Evolutionary conservation across 2,329 filamentous ascomycete species (phyloP).

Genomic region (Lachnum nothofagi): DNA sequence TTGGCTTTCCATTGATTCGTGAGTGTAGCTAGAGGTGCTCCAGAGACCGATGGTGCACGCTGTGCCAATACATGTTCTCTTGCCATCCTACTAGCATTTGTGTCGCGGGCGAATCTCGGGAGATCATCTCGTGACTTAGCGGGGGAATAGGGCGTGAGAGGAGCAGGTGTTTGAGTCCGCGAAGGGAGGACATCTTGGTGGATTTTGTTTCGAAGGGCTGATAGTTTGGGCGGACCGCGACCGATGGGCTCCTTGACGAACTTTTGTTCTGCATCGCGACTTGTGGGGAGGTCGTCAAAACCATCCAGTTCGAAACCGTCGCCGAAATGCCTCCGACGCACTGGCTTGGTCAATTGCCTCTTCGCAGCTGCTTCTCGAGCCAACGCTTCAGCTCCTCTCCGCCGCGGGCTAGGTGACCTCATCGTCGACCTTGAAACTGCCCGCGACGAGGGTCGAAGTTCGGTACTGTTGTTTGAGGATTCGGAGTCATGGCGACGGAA

Average conservation of each 20-base stretch:
- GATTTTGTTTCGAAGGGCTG: conserved; percentile 49
- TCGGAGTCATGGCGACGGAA: conserved; percentile 83
- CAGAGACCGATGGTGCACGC: conserved; percentile 45
- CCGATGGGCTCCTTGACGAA: conserved; percentile 75
- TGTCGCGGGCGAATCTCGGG: conserved; percentile 61
- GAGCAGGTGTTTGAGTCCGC: conserved; percentile 48
- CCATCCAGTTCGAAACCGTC: conserved; percentile 87
- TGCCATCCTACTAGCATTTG: conserved; percentile 59
- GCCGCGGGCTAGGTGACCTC: conserved; percentile 52
- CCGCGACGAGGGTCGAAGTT: conserved; percentile 53
- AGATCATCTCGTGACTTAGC: conserved; percentile 41
- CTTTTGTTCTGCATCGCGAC: conserved; percentile 71
- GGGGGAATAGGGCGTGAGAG: conserved; percentile 50
- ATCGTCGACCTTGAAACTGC: conserved; percentile 53
- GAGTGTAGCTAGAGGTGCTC: conserved; percentile 47
- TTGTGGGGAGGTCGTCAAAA: conserved; percentile 93
- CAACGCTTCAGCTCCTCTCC: conserved; percentile 38
- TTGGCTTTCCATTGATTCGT: conserved; percentile 37
- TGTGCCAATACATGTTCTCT: conserved; percentile 58
- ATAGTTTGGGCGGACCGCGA: conserved; percentile 60
- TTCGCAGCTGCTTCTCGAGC: conserved; percentile 49
- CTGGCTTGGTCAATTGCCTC: conserved; percentile 69
- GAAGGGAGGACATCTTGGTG: conserved; percentile 53
- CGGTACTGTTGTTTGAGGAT: conserved; percentile 52
- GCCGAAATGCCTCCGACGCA: conserved; percentile 69